Base-by-base conservation (phyloP, 176 grass and related monocot genomes). In the Urochloa ruziziensis region DNA sequence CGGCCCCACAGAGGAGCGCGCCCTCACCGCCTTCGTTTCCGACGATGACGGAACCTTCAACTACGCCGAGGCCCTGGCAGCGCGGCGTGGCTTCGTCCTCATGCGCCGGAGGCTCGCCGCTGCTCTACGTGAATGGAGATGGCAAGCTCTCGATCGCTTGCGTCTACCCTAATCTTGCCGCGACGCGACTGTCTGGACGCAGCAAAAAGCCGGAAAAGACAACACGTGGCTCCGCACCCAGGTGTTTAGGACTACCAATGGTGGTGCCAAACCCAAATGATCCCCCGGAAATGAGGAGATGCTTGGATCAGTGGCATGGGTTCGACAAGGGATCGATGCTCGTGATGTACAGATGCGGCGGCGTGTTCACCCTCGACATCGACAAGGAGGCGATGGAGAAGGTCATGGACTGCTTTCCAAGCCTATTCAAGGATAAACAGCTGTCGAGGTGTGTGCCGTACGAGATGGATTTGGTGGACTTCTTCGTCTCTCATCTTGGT, bases 371-470 rank as follows among this genome's bases (percentile, higher is more conserved):
- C 67, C 68, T 62, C 56, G 56, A 83, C 23, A 68, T 83, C 2
- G 27, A 73, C 12, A 35, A 82, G 28, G 58, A 62, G 68, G 39
- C 73, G 54, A 49, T 83, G 56, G 80, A 73, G 25, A 62, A 73
- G 56, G 57, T 62, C 30, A 73, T 61, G 68, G 42, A 82, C 11
- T 62, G 56, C 68, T 60, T 34, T 6, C 13, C 30, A 67, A 19
- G 65, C 27, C 52, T 32, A 52, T 3, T 18, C 48, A 51, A 4
- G 0, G 6, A n/a, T 0, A 1, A 4, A 6, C 2, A 16, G 14
- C 13, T 13, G 2, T 2, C 17, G 17, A 67, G 2, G 34, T 10
- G 18, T n/a, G 33, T 23, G 64, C 67, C 67, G 3, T 32, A 33
- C 15, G 46, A 73, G 44, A 6, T 73, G 15, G 70, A 73, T 12